Percentiles rank a stretch among this genome's conserved stretches.
phyloP scores from a whole-genome alignment of 129 eudicot species.

The Smallanthus sonchifolius region DNA sequence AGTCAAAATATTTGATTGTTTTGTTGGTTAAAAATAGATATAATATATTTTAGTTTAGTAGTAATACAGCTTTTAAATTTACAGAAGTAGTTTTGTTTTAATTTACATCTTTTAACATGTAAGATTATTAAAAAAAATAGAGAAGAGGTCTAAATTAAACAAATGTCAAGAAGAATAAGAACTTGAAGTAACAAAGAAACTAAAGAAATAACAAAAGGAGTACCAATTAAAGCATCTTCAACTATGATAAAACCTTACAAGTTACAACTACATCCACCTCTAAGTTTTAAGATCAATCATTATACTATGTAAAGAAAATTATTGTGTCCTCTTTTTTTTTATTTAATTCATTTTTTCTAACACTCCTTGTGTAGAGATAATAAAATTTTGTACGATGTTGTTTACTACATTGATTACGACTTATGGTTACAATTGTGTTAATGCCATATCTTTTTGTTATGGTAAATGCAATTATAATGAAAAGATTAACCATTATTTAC shows the following conservation, averaged over 20 bases:
- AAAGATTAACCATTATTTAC: background rate
- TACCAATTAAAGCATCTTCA: background rate
- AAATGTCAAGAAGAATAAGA: background rate
- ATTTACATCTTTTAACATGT: background rate
- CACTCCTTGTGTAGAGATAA: too few species aligned
- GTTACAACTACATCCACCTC: background rate
- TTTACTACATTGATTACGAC: too few species aligned
- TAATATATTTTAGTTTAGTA: background rate
- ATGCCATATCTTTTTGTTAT: too few species aligned
- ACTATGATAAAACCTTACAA: background rate
- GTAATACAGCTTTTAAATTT: background rate
- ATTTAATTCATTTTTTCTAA: too few species aligned
- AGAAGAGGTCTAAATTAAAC: background rate
- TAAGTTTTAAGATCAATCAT: background rate
- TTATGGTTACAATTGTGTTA: too few species aligned
- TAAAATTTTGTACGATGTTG: too few species aligned
- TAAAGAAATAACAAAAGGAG: background rate
- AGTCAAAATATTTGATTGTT: too few species aligned
- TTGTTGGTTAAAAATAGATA: too few species aligned
- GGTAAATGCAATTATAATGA: too few species aligned
- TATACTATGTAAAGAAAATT: background rate
- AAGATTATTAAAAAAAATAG: background rate
- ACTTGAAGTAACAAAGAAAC: background rate
- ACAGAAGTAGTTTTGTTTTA: background rate
- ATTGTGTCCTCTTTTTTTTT: background rate